These are phyloP conservation scores for Penicillium soppii DNA, from an alignment of 495 filamentous ascomycete genomes.

Conservation along the genomic window DNA sequence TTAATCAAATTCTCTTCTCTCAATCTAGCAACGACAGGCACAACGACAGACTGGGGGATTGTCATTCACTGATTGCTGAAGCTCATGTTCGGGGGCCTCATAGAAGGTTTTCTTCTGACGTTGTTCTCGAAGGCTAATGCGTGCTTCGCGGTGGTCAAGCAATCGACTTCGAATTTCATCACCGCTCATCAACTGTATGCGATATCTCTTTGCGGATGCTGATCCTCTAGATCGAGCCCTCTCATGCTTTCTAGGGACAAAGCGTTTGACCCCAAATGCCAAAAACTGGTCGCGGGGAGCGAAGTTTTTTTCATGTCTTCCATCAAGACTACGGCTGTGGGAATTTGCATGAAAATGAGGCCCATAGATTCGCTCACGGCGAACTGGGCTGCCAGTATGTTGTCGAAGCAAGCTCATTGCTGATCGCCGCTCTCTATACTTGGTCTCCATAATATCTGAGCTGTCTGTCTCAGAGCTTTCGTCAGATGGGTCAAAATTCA, in stretches of 20 bases:
- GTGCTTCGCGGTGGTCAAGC: constrained; percentile 29
- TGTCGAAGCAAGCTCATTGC: neutral
- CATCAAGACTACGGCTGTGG: constrained; percentile 7
- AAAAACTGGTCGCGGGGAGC: constrained; percentile 2
- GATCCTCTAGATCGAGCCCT: constrained; percentile 1
- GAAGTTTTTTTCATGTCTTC: constrained; percentile 1
- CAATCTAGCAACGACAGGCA: constrained; percentile 13
- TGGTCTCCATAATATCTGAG: constrained; percentile 7
- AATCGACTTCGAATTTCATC: constrained; percentile 32
- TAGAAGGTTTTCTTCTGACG: constrained; percentile 26
- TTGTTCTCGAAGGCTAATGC: constrained; percentile 27
- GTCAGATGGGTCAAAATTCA: constrained; percentile 11
- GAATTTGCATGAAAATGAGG: constrained; percentile 5
- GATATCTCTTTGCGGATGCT: constrained; percentile 2
- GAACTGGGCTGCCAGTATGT: constrained; percentile 10
- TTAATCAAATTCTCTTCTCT: neutral
- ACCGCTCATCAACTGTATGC: constrained; percentile 20
- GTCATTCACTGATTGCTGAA: constrained; percentile 15
- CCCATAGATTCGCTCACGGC: neutral
- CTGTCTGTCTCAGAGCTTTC: constrained; percentile 12
- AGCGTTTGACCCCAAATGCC: constrained; percentile 4
- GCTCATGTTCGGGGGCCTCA: constrained; percentile 17
- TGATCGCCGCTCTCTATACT: neutral
- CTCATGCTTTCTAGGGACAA: neutral
- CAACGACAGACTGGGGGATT: constrained; percentile 8